phyloP scores from a whole-genome alignment of 176 grass and related monocot species.

The Cenchrus purpureus region DNA sequence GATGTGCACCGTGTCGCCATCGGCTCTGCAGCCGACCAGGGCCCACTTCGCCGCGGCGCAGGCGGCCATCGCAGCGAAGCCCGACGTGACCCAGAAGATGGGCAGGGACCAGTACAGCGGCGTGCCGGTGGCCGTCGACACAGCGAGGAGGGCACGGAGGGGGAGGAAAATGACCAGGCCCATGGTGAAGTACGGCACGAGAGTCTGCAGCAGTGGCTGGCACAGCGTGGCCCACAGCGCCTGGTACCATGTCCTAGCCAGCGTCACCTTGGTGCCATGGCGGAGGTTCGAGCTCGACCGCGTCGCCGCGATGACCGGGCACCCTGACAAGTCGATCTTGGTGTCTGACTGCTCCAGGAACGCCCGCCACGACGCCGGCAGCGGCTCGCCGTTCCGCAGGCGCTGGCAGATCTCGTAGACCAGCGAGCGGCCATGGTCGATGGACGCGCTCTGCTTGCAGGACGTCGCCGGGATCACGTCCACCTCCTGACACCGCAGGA shows the following conservation, averaged over 20 bases:
- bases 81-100: slow-evolving; percentile 54
- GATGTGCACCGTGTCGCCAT: slow-evolving; percentile 59
- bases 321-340: slow-evolving; percentile 67
- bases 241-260: slow-evolving; percentile 61
- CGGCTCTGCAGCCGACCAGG: slow-evolving; percentile 51
- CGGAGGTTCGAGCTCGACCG: background rate
- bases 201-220: slow-evolving; percentile 70
- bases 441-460: slow-evolving; percentile 68
- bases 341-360: slow-evolving; percentile 69
- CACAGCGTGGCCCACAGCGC: slow-evolving; percentile 64
- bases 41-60: slow-evolving; percentile 60
- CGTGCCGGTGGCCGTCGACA: background rate
- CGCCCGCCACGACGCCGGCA: slow-evolving; percentile 58
- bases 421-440: slow-evolving; percentile 68
- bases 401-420: slow-evolving; percentile 74
- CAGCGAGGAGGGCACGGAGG: slow-evolving; percentile 24
- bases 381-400: slow-evolving; percentile 52
- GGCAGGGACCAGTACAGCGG: slow-evolving; percentile 58
- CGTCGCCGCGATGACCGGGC: slow-evolving; percentile 40
- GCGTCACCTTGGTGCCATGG: slow-evolving; percentile 39
- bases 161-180: slow-evolving; percentile 56
- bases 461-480: slow-evolving; percentile 68
- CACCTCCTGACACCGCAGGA: slow-evolving; percentile 65
- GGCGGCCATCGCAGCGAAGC: slow-evolving; percentile 26
- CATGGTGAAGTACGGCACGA: slow-evolving; percentile 52